Conservation (phyloP, 805 yeast genomes). For the Metschnikowia picachoensis region DNA sequence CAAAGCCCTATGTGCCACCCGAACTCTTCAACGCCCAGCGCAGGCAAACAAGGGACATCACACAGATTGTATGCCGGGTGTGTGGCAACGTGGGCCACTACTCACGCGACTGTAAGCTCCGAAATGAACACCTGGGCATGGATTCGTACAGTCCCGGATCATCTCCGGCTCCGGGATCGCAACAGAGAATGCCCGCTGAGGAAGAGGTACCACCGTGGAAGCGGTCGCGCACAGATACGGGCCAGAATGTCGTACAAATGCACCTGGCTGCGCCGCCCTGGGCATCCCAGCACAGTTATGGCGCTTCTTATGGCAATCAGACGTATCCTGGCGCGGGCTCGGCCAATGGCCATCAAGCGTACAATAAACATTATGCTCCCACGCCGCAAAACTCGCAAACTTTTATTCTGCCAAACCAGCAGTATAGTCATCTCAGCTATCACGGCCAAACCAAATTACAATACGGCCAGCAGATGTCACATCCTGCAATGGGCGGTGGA, state of each 20-base stretch:
- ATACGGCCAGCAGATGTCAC: neutral
- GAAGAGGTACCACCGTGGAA: slow-evolving; percentile 9
- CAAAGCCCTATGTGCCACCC: slow-evolving; percentile 51
- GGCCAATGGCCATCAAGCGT: neutral
- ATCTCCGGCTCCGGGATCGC: neutral
- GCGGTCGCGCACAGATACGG: slow-evolving; percentile 1
- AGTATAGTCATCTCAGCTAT: neutral
- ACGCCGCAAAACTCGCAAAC: no score
- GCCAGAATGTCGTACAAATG: neutral
- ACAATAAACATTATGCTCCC: neutral
- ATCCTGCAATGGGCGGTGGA: neutral
- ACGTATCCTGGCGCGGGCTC: neutral
- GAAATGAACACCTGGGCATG: neutral
- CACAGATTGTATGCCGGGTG: slow-evolving; percentile 59
- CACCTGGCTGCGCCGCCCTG: slow-evolving; percentile 4
- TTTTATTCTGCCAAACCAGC: neutral
- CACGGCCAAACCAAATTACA: neutral
- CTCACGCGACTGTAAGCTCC: slow-evolving; percentile 74
- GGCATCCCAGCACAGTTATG: neutral
- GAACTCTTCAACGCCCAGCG: slow-evolving; percentile 33
- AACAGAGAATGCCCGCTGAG: neutral
- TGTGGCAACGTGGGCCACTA: slow-evolving; percentile 87
- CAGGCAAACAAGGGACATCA: slow-evolving; percentile 40
- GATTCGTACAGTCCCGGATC: slow-evolving; percentile 3
- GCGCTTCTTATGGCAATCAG: neutral